Conservation (phyloP, 345 rosid species). For the Kandelia obovata region DNA sequence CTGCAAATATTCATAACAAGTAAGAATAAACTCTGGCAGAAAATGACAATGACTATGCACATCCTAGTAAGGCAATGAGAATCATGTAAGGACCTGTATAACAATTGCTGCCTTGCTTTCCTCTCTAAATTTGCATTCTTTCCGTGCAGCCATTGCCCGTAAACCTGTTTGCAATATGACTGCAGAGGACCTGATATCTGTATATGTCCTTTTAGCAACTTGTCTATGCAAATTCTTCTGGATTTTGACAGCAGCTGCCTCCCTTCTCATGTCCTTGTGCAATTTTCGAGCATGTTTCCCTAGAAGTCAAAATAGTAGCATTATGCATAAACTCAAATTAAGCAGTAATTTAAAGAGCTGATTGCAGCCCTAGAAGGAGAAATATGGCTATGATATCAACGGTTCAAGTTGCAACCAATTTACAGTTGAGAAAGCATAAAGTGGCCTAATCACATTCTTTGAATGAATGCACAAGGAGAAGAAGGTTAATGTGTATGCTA, state of each 20-base stretch:
- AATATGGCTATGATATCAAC: not conserved
- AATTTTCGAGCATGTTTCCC: conserved; percentile 49
- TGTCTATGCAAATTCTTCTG: conserved; percentile 71
- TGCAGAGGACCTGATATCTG: conserved; percentile 44
- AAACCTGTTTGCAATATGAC: conserved; percentile 56
- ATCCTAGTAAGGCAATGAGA: not conserved
- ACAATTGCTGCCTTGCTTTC: conserved; percentile 40
- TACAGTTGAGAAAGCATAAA: not conserved
- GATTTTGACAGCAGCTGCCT: conserved; percentile 61
- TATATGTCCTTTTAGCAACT: conserved; percentile 43
- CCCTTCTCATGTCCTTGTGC: conserved; percentile 39
- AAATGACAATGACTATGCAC: conserved; percentile 3
- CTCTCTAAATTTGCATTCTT: conserved; percentile 34
- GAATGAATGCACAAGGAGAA: not conserved
- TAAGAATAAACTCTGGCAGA: conserved; percentile 19
- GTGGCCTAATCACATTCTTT: not conserved
- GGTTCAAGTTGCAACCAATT: conserved; percentile 1
- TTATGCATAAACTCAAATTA: not conserved
- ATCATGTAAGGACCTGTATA: conserved; percentile 51
- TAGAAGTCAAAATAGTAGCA: conserved; percentile 24
- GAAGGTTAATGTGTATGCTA: not conserved
- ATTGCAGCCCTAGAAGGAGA: conserved; percentile 1
- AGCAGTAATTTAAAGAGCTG: not conserved
- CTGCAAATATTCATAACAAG: conserved; percentile 32
- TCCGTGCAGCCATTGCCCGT: conserved; percentile 51